Evolutionary conservation across 805 yeast genomes (phyloP).

Genomic region (Wickerhamomyces alni): DNA sequence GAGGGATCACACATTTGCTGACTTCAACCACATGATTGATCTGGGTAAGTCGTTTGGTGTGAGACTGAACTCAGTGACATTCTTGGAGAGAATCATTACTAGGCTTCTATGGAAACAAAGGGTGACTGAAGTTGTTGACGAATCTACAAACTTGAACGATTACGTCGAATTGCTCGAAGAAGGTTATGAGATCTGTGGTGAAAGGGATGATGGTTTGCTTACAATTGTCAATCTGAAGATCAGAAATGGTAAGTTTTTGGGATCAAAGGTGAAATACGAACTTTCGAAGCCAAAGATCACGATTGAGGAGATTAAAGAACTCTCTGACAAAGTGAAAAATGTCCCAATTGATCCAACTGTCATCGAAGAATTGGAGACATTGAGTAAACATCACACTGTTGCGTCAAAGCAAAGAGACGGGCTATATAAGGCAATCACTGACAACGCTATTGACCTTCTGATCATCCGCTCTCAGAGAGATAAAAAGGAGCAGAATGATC

Average conservation of each 20-base stretch:
- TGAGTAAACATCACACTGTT: constrained; percentile 9
- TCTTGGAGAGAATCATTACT: constrained; percentile 32
- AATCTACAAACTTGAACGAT: constrained; percentile 17
- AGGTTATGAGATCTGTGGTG: constrained; percentile 21
- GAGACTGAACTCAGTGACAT: constrained; percentile 40
- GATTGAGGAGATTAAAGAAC: constrained; percentile 7
- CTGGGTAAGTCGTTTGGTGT: constrained; percentile 59
- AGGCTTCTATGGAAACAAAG: constrained; percentile 34
- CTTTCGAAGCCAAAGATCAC: constrained; percentile 3
- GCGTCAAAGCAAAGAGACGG: constrained; percentile 13
- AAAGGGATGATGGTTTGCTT: constrained; percentile 14
- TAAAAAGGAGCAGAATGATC: constrained; percentile 2
- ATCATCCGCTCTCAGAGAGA: constrained; percentile 5
- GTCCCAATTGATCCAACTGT: constrained; percentile 19
- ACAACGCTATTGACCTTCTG: constrained; percentile 10
- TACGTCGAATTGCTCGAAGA: constrained; percentile 18
- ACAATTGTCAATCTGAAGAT: constrained; percentile 6
- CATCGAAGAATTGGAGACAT: constrained; percentile 8
- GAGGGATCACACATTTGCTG: constrained; percentile 30
- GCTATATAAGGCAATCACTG: constrained; percentile 6
- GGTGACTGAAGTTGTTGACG: constrained; percentile 16
- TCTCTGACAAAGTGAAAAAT: constrained; percentile 6
- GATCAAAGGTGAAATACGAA: constrained; percentile 5
- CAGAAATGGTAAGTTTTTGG: constrained; percentile 13
- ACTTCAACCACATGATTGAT: constrained; percentile 46